A percentile compares a stretch with the other conserved stretches of the same genome.
Conservation (phyloP, 2,329 filamentous ascomycete genomes). For the Knufia fluminis region DNA sequence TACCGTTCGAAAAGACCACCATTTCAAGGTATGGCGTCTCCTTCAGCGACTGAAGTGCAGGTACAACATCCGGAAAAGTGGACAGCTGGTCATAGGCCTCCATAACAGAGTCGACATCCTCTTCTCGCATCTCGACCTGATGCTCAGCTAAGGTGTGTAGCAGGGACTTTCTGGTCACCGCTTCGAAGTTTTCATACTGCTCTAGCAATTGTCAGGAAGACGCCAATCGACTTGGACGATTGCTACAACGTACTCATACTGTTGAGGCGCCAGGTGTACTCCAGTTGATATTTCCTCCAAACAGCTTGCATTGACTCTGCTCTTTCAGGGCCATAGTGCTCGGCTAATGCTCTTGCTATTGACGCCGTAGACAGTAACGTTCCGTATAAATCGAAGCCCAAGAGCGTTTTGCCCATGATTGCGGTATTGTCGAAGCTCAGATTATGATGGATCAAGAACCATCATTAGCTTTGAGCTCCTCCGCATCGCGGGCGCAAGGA, state of each 20-base stretch:
- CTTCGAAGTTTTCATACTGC: conserved; percentile 52
- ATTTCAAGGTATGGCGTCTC: conserved; percentile 37
- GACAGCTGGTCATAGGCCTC: conserved; percentile 54
- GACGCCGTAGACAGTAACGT: conserved; percentile 64
- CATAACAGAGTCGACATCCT: conserved; percentile 47
- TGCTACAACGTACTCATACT: conserved; percentile 54
- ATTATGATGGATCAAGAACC: neutral
- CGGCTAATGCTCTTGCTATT: conserved; percentile 51
- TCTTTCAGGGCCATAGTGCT: conserved; percentile 49
- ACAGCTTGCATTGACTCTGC: conserved; percentile 48
- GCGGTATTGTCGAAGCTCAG: neutral
- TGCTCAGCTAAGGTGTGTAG: conserved; percentile 55
- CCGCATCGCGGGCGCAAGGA: too few relatives aligned
- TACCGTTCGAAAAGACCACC: conserved; percentile 65
- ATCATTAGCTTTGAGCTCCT: too few relatives aligned
- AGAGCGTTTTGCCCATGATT: conserved; percentile 31
- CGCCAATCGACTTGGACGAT: conserved; percentile 11
- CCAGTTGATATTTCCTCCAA: conserved; percentile 63
- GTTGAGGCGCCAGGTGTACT: conserved; percentile 68
- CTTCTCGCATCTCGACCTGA: conserved; percentile 35
- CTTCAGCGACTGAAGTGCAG: conserved; percentile 43
- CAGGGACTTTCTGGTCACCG: conserved; percentile 55
- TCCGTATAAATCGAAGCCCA: conserved; percentile 69
- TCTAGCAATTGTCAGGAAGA: conserved; percentile 33
- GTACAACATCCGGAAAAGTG: conserved; percentile 55